Evolutionary conservation across 2,329 filamentous ascomycete species (phyloP).

Genomic region (Paecilomyces variotii): DNA sequence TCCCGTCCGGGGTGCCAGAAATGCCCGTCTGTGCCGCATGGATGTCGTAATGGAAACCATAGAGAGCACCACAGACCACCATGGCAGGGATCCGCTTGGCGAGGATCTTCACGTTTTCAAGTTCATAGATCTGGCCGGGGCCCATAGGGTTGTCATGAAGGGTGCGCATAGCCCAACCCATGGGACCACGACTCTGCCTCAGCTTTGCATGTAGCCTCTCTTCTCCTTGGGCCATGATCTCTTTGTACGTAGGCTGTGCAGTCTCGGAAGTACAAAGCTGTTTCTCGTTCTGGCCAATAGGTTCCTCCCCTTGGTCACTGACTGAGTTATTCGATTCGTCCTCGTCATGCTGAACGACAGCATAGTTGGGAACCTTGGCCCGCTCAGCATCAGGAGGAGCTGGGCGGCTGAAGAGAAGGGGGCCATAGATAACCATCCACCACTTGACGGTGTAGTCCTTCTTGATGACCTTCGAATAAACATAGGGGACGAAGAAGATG

Average conservation of each 20-base stretch:
- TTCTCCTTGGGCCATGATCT: slow-evolving; percentile 51
- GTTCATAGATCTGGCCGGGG: slow-evolving; percentile 64
- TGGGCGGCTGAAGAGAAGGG: slow-evolving; percentile 55
- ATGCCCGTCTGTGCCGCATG: slow-evolving; percentile 67
- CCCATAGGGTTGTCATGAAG: slow-evolving; percentile 68
- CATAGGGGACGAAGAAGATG: slow-evolving; percentile 66
- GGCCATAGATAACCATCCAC: slow-evolving; percentile 56
- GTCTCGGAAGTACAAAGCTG: slow-evolving; percentile 40
- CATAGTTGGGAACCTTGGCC: slow-evolving; percentile 64
- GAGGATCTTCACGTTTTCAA: slow-evolving; percentile 58
- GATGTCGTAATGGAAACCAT: slow-evolving; percentile 75
- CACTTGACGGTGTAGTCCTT: slow-evolving; percentile 58
- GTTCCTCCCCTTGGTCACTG: slow-evolving; percentile 19
- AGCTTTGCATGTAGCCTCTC: slow-evolving; percentile 57
- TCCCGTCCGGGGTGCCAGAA: slow-evolving; percentile 62
- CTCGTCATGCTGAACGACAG: slow-evolving; percentile 61
- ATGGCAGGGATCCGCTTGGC: slow-evolving; percentile 61
- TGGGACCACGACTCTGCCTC: slow-evolving; percentile 53
- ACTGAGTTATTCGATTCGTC: slow-evolving; percentile 33
- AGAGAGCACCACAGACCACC: slow-evolving; percentile 55
- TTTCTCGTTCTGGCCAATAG: slow-evolving; percentile 26
- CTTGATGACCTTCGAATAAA: slow-evolving; percentile 60
- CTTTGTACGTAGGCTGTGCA: slow-evolving; percentile 51
- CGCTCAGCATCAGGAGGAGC: slow-evolving; percentile 44
- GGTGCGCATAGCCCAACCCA: slow-evolving; percentile 77